Evolutionary conservation across 2,329 filamentous ascomycete genomes (phyloP).

Genomic region (Exophiala lecanii-corni): DNA sequence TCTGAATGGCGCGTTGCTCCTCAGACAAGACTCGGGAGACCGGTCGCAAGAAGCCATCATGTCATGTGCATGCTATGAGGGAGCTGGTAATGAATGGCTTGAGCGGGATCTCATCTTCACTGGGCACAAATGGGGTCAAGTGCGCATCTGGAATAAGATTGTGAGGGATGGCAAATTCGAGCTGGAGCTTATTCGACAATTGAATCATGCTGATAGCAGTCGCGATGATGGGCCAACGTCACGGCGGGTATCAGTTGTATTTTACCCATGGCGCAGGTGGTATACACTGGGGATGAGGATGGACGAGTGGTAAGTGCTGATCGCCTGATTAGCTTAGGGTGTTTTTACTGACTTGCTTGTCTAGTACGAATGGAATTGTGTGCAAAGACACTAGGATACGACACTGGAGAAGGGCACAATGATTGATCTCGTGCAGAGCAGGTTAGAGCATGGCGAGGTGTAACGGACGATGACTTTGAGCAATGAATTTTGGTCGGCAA

Average conservation of each 20-base stretch:
- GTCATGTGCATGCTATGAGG: slow-evolving; percentile 89
- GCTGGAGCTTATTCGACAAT: slow-evolving; percentile 70
- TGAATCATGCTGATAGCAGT: slow-evolving; percentile 72
- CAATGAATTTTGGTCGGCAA: not conserved
- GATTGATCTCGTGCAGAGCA: slow-evolving; percentile 3
- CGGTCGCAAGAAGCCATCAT: slow-evolving; percentile 69
- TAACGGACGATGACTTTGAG: not conserved
- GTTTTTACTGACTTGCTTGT: too few relatives aligned
- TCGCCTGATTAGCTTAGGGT: too few relatives aligned
- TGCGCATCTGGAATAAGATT: slow-evolving; percentile 60
- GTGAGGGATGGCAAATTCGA: slow-evolving; percentile 60
- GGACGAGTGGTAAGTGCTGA: slow-evolving; percentile 71
- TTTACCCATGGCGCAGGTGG: slow-evolving; percentile 70
- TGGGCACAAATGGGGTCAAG: slow-evolving; percentile 75
- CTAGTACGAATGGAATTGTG: slow-evolving; percentile 57
- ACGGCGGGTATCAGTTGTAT: slow-evolving; percentile 77
- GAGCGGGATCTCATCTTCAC: slow-evolving; percentile 84
- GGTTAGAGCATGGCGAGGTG: not conserved
- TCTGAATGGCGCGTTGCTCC: slow-evolving; percentile 76
- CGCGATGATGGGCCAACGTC: slow-evolving; percentile 55
- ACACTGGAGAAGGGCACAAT: slow-evolving; percentile 1
- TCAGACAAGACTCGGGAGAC: slow-evolving; percentile 76
- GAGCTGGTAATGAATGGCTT: slow-evolving; percentile 83
- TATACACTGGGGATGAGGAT: slow-evolving; percentile 93
- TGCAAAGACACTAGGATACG: slow-evolving; percentile 42